Base-by-base conservation (phyloP, 306 rosid species). In the Cucumis hystrix region DNA sequence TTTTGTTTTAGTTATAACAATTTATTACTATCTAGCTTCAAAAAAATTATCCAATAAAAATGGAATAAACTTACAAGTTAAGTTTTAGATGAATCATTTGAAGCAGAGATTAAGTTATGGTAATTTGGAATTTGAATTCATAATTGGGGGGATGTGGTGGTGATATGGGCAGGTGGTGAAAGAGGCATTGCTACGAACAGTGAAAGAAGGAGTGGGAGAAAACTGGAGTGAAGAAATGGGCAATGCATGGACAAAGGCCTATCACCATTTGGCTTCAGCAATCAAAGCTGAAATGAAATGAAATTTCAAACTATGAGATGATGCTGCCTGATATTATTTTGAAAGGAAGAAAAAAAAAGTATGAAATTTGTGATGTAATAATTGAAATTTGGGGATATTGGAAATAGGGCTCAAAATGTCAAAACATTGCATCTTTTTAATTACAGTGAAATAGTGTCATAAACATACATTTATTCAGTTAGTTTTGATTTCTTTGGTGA, bases 261-360 rank as follows among this genome's bases (percentile, higher is more conserved):
- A 79, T 23, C 71, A 79, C 40, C 80, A 83, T 10, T 68, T 83
- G 80, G 83, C 86, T 83, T 57, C 73, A 54, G 83, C 83, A 9
- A 83, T 83, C 67, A 78, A 75, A 72, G 17, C 35, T 49, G 63
- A 66, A 62, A 82, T 82, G 85, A 79, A 64, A 74, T 35, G 77
- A 16, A 56, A 14, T 54, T 40, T 40, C 45, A 8, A 40, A 40
- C 45, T 7, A 40, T 7, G 10, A 8, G 25, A 23, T 23, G 45
- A 8, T 40, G 45, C 45, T 40, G 10, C 45, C 45, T 39, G 8
- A 43, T 7, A 10, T 7, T 41, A 51, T 45, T 0, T 45, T 45
- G 51, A 35, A 39, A 12, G 77, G 4, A 30, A 30, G 33, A 33
- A 28, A 6, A 14, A 61, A 14, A 8, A 5, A 5, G 0, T 8